Evolutionary conservation across 352 stramenopile genomes (phyloP), one percentile per base, ranked within the genome.

Genomic region (Bremia lactucae): DNA sequence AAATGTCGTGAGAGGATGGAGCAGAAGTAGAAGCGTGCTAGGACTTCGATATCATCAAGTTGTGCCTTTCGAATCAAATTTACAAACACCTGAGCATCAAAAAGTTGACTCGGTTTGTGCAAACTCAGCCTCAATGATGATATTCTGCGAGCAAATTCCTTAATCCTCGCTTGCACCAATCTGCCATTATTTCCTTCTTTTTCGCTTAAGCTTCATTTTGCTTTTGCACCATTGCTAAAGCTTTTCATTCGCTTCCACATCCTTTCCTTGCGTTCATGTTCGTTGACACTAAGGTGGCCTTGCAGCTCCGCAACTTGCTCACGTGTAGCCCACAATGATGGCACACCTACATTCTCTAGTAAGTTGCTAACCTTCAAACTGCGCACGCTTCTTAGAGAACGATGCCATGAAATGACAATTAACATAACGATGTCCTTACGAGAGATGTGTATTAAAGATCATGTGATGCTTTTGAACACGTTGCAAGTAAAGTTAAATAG

Each of bases 21-120:
- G 99, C 95, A 42, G 96, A 95, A 34, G 70, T 68, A 23, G 97
- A 97, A 42, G 36, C 90, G 87, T 8, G 84, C 85, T 9, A 99
- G 70, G 13, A 92, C 88, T 52, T 95, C 80, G 38, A 99, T 97
- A 64, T 99, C 96, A 60, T 99, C 96, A 16, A 99, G 77, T 62
- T 99, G 95, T 13, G 86, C 70, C 56, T 99, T 99, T 37, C 97
- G 97, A 55, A 99, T 99, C 31, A 88, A 96, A 47, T 96, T 94
- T 36, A 99, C 96, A 41, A 77, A 96, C 23, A 87, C 79, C 52
- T 99, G 92, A 0, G 97, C 97, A 47, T 94, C 91, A 31, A 97
- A 51, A 29, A 99, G 96, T 94, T 13, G 97, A 97, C 53, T 99
- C 96, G 6, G 96, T 96, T 52, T 97, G 76, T 1, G 96, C 89